A percentile compares a stretch with the other conserved stretches of the same genome.
phyloP scores from a whole-genome alignment of 345 rosid genomes.

The Camelina laxa region DNA sequence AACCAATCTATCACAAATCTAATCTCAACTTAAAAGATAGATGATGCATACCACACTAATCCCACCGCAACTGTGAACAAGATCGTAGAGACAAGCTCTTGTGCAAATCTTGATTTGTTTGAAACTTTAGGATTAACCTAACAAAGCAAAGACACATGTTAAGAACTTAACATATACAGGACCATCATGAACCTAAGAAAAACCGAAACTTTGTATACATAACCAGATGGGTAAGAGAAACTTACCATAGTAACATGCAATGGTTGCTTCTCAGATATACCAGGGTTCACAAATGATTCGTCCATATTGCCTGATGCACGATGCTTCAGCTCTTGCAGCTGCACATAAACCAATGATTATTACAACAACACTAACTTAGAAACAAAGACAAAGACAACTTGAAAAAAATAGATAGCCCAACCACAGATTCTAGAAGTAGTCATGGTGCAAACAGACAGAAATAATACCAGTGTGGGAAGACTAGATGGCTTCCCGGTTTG shows the following conservation, averaged over 20 bases:
- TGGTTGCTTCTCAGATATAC: conserved; percentile 89
- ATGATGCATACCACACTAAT: conserved; percentile 71
- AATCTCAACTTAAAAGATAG: conserved; percentile 8
- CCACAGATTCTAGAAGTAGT: conserved; percentile 6
- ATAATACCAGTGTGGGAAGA: conserved; percentile 82
- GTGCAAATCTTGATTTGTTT: conserved; percentile 79
- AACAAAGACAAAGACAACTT: conserved; percentile 22
- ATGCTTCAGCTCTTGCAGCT: conserved; percentile 96
- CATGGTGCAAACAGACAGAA: neutral
- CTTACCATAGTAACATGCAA: conserved; percentile 95
- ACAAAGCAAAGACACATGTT: conserved; percentile 21
- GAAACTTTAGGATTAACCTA: conserved; percentile 91
- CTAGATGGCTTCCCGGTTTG: conserved; percentile 77
- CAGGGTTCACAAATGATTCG: conserved; percentile 78
- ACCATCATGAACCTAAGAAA: neutral
- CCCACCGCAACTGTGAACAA: conserved; percentile 88
- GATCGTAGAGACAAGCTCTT: conserved; percentile 91
- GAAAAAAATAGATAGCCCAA: neutral
- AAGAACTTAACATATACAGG: conserved; percentile 12
- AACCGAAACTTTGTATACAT: neutral
- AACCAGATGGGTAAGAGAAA: conserved; percentile 6
- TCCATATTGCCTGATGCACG: conserved; percentile 77
- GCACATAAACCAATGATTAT: conserved; percentile 36
- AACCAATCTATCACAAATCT: neutral
- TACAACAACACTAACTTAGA: conserved; percentile 17